phyloP scores from a whole-genome alignment of 1,284 basidiomycete genomes.

The Fistulinella staudtii region DNA sequence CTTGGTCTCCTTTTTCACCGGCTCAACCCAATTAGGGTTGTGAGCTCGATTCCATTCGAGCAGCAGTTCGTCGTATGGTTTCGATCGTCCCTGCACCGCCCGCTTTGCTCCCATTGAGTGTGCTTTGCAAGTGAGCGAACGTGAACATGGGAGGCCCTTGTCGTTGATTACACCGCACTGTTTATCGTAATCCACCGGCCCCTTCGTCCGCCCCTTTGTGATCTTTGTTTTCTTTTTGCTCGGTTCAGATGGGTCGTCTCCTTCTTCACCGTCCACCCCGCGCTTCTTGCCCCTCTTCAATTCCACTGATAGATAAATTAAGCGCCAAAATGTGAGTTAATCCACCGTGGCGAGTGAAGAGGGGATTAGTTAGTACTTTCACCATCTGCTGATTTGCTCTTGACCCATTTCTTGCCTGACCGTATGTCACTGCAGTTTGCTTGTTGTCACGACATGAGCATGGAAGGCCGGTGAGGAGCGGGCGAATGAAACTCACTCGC shows the following conservation, averaged over 20 bases:
- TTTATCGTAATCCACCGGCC: slow-evolving; percentile 86
- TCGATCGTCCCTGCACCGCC: slow-evolving; percentile 83
- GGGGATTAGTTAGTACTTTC: slow-evolving; percentile 32
- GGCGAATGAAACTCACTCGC: slow-evolving; percentile 64
- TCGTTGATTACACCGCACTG: slow-evolving; percentile 99
- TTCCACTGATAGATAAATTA: slow-evolving; percentile 20
- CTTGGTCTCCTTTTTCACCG: slow-evolving; percentile 79
- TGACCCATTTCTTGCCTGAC: slow-evolving; percentile 33
- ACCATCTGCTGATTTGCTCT: slow-evolving; percentile 41
- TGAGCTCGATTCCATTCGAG: slow-evolving; percentile 91
- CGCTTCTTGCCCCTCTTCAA: slow-evolving; percentile 60
- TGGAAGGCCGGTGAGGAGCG: no score
- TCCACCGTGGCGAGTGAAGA: slow-evolving; percentile 5
- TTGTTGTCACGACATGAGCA: no score
- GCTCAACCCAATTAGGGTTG: slow-evolving; percentile 94
- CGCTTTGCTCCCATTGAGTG: slow-evolving; percentile 98
- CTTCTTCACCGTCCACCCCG: slow-evolving; percentile 62
- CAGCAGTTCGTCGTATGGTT: slow-evolving; percentile 82
- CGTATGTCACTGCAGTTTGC: slow-evolving; percentile 33
- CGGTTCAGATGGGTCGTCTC: slow-evolving; percentile 54
- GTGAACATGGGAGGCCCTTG: slow-evolving; percentile 90
- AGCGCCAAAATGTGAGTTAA: slow-evolving; percentile 7
- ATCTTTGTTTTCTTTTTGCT: slow-evolving; percentile 76
- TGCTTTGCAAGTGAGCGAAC: slow-evolving; percentile 96
- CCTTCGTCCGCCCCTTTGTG: slow-evolving; percentile 74